A percentile compares a stretch with the other conserved stretches of the same genome.
phyloP scores from a whole-genome alignment of 2,329 filamentous ascomycete genomes.

The Phialophora verrucosa region DNA sequence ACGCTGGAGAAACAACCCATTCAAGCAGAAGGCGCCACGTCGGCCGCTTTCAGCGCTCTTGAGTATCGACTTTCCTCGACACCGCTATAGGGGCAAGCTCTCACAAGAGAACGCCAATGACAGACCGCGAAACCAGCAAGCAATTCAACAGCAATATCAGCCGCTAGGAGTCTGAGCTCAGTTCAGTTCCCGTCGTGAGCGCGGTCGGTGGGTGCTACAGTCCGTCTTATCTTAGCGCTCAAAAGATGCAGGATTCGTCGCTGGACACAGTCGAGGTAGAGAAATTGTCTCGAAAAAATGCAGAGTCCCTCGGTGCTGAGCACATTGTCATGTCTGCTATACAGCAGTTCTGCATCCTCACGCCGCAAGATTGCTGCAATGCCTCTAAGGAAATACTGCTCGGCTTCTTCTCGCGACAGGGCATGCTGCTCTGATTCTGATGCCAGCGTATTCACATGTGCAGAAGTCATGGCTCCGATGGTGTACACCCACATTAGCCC shows the following conservation, averaged over 20 bases:
- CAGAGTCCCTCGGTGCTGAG: conserved; percentile 1
- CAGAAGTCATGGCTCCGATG: conserved; percentile 5
- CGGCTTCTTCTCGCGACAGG: not conserved
- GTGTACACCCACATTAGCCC: conserved; percentile 3
- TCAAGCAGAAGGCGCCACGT: not conserved
- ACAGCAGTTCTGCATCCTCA: conserved; percentile 2
- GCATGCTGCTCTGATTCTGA: not conserved
- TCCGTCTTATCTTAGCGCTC: not conserved
- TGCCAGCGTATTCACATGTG: not conserved
- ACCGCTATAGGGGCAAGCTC: too few relatives aligned
- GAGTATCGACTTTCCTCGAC: not conserved
- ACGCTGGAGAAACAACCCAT: not conserved
- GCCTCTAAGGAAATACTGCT: not conserved
- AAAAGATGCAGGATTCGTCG: not conserved
- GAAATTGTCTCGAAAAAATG: conserved; percentile 7
- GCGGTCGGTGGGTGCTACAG: not conserved
- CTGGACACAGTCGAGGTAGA: conserved; percentile 8
- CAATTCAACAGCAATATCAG: too few relatives aligned
- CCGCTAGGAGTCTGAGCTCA: not conserved
- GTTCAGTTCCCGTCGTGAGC: not conserved
- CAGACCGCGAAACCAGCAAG: too few relatives aligned
- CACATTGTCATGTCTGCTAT: conserved; percentile 11
- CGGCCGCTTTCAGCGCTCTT: not conserved
- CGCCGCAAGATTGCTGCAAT: not conserved
- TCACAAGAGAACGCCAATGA: too few relatives aligned